Evolutionary conservation across 306 rosid species (phyloP).

Genomic region (Quercus alba): DNA sequence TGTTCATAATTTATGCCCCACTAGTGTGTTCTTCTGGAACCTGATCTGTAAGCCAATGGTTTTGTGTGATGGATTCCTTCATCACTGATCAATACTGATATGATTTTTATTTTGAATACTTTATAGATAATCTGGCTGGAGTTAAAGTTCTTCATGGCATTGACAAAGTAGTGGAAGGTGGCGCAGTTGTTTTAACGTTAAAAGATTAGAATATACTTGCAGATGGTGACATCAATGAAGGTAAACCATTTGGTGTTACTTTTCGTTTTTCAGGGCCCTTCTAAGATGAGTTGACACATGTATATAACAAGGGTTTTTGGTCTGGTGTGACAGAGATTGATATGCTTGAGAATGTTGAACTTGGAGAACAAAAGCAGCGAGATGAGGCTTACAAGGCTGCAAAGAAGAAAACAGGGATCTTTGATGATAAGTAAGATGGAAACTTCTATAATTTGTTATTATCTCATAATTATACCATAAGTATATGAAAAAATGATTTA

Average conservation of each 20-base stretch:
- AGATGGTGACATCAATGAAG: conserved; percentile 82
- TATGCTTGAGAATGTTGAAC: conserved; percentile 92
- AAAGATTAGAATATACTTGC: conserved; percentile 88
- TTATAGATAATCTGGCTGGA: conserved; percentile 67
- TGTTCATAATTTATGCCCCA: background rate
- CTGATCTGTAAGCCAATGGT: background rate
- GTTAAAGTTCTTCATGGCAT: conserved; percentile 94
- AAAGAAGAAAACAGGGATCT: conserved; percentile 74
- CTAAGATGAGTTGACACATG: conserved; percentile 24
- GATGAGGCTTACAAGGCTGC: conserved; percentile 87
- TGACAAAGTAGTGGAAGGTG: conserved; percentile 93
- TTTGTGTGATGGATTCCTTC: background rate
- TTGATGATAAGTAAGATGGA: conserved; percentile 72
- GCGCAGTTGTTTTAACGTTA: conserved; percentile 86
- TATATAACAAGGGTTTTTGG: conserved; percentile 30
- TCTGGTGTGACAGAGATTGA: conserved; percentile 65
- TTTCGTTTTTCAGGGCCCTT: conserved; percentile 17
- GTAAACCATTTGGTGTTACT: conserved; percentile 34
- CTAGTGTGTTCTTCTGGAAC: background rate
- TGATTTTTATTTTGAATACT: conserved; percentile 16
- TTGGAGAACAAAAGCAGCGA: conserved; percentile 83
- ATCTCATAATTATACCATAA: background rate
- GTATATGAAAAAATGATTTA: conserved; percentile 6
- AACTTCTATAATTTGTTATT: background rate
- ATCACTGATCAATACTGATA: background rate